phyloP scores from a whole-genome alignment of 345 rosid species.

The Lenwebbia sp. region DNA sequence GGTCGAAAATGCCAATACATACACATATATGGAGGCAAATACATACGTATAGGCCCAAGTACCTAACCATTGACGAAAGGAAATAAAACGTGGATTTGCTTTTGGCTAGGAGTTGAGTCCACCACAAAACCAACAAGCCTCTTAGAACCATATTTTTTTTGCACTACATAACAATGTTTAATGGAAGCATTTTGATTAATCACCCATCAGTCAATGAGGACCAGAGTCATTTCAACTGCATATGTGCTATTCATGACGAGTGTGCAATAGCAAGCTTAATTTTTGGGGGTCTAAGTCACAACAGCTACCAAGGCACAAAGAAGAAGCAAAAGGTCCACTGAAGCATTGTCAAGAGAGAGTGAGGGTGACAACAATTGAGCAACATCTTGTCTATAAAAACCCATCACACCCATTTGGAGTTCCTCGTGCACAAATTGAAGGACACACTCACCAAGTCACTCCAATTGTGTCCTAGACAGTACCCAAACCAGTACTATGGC shows the following conservation, averaged over 20 bases:
- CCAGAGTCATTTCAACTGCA: background rate
- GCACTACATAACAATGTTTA: background rate
- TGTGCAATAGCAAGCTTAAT: background rate
- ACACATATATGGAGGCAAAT: background rate
- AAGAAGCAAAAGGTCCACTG: background rate
- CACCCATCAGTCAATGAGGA: background rate
- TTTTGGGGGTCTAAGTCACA: conserved; percentile 6
- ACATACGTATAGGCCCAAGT: background rate
- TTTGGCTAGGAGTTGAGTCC: background rate
- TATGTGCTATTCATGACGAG: conserved; percentile 5
- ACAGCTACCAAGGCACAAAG: background rate
- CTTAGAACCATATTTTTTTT: background rate
- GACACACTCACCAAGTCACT: background rate
- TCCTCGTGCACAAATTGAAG: conserved; percentile 10
- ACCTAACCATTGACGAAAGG: background rate
- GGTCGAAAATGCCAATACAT: background rate
- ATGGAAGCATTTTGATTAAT: background rate
- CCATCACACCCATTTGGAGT: background rate
- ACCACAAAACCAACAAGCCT: background rate
- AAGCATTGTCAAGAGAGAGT: background rate
- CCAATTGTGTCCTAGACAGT: background rate
- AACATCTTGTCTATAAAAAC: background rate
- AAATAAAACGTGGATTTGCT: background rate
- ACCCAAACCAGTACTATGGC: background rate
- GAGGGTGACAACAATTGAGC: background rate